A percentile compares a stretch with the other conserved stretches of the same genome.
Evolutionary conservation across 129 eudicot species (phyloP).

Genomic region (Flaveria brownii): DNA sequence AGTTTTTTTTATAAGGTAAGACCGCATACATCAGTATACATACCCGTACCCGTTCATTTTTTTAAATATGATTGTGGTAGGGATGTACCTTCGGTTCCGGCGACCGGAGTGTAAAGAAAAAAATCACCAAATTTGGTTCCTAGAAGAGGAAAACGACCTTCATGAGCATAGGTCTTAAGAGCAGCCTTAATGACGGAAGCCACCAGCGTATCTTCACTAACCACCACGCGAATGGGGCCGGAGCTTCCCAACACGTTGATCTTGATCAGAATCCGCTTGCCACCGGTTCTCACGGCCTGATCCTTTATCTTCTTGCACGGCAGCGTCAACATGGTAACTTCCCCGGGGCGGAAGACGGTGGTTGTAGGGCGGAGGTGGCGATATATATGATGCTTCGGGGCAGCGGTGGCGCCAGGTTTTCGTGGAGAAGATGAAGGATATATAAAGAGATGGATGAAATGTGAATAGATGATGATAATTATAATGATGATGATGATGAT

Average conservation of each 20-base stretch:
- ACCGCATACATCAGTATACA: too few species aligned
- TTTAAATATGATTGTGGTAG: too few species aligned
- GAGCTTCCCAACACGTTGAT: conserved; percentile 31
- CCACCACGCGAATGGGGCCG: conserved; percentile 38
- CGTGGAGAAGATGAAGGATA: too few species aligned
- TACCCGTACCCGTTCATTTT: too few species aligned
- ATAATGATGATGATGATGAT: conserved; percentile 7
- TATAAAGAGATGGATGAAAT: not conserved
- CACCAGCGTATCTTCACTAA: conserved; percentile 27
- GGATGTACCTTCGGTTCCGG: conserved; percentile 66
- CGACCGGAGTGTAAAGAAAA: conserved; percentile 62
- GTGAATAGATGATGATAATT: not conserved
- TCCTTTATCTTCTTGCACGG: conserved; percentile 27
- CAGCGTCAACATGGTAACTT: not conserved
- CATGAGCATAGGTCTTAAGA: conserved; percentile 35
- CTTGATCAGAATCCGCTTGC: conserved; percentile 24
- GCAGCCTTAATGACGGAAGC: conserved; percentile 28
- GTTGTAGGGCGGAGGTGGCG: too few species aligned
- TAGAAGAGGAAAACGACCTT: conserved; percentile 37
- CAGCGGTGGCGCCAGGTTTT: too few species aligned
- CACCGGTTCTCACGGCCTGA: conserved; percentile 6
- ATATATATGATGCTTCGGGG: too few species aligned
- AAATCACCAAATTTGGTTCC: conserved; percentile 57
- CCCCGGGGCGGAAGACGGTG: too few species aligned
- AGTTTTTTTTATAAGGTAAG: too few species aligned